A percentile compares a stretch with the other conserved stretches of the same genome.
phyloP scores from a whole-genome alignment of 2,329 filamentous ascomycete species.

The Myotisia sp. region DNA sequence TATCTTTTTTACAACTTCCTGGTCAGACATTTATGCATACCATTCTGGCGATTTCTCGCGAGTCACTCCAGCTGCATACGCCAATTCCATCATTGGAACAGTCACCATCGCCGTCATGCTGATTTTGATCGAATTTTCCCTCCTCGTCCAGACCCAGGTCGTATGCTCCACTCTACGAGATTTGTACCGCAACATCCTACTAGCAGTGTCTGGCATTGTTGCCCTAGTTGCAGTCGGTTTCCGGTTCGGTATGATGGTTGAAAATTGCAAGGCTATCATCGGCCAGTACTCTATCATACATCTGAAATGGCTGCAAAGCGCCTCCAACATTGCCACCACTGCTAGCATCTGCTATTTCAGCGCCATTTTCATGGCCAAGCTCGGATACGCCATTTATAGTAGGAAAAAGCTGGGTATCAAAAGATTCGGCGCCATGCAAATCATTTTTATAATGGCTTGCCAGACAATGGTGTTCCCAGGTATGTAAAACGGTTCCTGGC shows the following conservation, averaged over 20 bases:
- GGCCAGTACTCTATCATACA: slow-evolving; percentile 16
- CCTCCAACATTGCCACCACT: slow-evolving; percentile 38
- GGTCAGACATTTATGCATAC: slow-evolving; percentile 47
- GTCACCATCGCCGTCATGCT: slow-evolving; percentile 41
- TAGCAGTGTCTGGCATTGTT: slow-evolving; percentile 35
- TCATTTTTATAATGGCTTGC: slow-evolving; percentile 53
- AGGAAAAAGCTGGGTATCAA: slow-evolving; percentile 43
- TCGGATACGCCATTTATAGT: slow-evolving; percentile 43
- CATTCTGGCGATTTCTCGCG: slow-evolving; percentile 41
- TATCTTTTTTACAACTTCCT: slow-evolving; percentile 47
- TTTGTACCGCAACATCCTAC: slow-evolving; percentile 32
- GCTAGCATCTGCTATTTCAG: slow-evolving; percentile 49
- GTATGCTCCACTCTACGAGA: slow-evolving; percentile 40
- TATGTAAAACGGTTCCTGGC: slow-evolving; percentile 25
- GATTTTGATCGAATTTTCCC: slow-evolving; percentile 42
- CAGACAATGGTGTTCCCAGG: slow-evolving; percentile 53
- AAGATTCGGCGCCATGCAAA: slow-evolving; percentile 50
- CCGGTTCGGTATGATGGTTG: slow-evolving; percentile 39
- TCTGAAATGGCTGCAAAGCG: slow-evolving; percentile 29
- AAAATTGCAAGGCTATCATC: slow-evolving; percentile 33
- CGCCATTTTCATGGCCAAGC: slow-evolving; percentile 46
- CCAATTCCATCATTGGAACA: slow-evolving; percentile 34
- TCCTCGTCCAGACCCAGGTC: slow-evolving; percentile 50
- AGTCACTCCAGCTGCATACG: slow-evolving; percentile 34
- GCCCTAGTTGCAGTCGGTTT: slow-evolving; percentile 40